phyloP scores from a whole-genome alignment of 805 yeast genomes.

The Tetrapisispora taiwanensis region DNA sequence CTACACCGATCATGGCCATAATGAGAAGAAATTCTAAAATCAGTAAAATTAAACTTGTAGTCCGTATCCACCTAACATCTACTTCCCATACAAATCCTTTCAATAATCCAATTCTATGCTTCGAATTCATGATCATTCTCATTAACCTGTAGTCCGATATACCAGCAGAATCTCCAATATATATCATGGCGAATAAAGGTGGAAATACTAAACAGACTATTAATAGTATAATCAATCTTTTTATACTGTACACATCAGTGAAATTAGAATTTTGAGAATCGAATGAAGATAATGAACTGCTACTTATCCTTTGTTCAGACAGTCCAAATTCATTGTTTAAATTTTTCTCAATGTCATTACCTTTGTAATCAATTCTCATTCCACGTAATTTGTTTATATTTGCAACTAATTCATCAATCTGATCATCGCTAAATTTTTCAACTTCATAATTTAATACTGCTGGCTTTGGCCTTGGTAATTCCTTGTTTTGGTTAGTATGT shows the following conservation, averaged over 20 bases:
- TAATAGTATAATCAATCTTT: constrained; percentile 12
- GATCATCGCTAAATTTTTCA: constrained; percentile 2
- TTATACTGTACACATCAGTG: constrained; percentile 17
- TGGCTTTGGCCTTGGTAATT: background rate
- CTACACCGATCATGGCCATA: constrained; percentile 37
- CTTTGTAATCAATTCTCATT: background rate
- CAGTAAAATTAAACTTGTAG: constrained; percentile 28
- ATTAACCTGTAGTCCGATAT: constrained; percentile 17
- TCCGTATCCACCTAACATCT: constrained; percentile 21
- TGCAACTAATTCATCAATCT: background rate
- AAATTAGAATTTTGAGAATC: constrained; percentile 14
- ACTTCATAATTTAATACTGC: background rate
- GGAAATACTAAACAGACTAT: constrained; percentile 17
- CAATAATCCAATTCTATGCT: constrained; percentile 18
- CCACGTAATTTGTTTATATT: background rate
- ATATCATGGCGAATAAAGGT: constrained; percentile 25
- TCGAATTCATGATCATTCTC: constrained; percentile 18
- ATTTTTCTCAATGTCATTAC: background rate
- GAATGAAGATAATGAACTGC: constrained; percentile 17
- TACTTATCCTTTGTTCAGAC: constrained; percentile 16
- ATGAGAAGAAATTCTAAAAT: constrained; percentile 17
- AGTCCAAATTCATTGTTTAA: background rate
- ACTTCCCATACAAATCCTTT: constrained; percentile 27
- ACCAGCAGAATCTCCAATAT: constrained; percentile 14
- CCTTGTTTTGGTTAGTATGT: background rate